Evolutionary conservation across 352 stramenopile genomes (phyloP).

Genomic region (Pythium plurisporium): DNA sequence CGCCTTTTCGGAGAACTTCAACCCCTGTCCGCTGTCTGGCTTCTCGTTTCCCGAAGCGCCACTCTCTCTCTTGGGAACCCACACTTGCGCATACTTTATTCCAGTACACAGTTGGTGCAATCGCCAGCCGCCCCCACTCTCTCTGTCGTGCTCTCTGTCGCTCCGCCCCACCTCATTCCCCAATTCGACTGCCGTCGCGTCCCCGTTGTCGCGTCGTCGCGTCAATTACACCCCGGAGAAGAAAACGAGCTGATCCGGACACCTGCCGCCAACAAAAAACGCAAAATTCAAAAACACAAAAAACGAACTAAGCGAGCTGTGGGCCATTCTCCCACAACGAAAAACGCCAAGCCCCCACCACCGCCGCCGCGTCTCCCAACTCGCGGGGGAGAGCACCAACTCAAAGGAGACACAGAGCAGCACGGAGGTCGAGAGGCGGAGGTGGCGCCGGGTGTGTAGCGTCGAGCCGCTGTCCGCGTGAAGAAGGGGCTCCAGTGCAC

Average conservation of each 20-base stretch:
- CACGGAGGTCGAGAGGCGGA: no score
- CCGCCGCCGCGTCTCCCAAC: not conserved
- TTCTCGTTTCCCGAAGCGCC: slow-evolving; percentile 3
- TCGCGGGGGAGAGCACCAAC: not conserved
- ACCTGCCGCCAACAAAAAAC: slow-evolving; percentile 1
- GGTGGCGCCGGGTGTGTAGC: not conserved
- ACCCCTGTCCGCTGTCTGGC: slow-evolving; percentile 9
- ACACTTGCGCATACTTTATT: slow-evolving; percentile 1
- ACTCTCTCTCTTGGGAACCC: slow-evolving; percentile 10
- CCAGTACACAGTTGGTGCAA: not conserved
- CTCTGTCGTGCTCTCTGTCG: not conserved
- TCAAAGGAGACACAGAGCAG: not conserved
- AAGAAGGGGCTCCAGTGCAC: not conserved
- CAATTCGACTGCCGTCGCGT: slow-evolving; percentile 12
- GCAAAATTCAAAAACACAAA: not conserved
- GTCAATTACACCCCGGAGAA: slow-evolving; percentile 1
- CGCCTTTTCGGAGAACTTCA: slow-evolving; percentile 20
- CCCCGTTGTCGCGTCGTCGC: slow-evolving; percentile 1
- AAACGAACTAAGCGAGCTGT: not conserved
- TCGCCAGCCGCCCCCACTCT: not conserved
- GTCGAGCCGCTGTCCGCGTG: not conserved
- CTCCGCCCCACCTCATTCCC: not conserved
- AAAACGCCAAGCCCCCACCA: slow-evolving; percentile 1
- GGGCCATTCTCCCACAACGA: no score
- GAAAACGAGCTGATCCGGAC: slow-evolving; percentile 9